These are phyloP conservation scores for Wickerhamomyces chambardii DNA, from an alignment of 805 yeast genomes.

Conservation along the genomic window DNA sequence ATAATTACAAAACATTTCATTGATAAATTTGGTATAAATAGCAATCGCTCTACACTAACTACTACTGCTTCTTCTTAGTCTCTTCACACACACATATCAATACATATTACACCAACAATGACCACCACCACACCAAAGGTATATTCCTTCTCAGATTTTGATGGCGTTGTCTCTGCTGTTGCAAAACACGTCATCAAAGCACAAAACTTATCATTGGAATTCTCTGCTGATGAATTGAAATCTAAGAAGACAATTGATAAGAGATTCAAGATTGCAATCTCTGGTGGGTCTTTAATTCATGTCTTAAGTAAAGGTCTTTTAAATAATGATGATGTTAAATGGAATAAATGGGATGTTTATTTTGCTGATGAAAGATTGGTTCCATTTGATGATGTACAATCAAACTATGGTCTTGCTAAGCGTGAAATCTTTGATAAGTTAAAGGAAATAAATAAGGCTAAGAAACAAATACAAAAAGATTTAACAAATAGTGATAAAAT, in stretches of 20 bases:
- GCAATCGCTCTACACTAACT: too few species aligned
- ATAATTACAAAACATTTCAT: too few species aligned
- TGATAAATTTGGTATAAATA: too few species aligned
- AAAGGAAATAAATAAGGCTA: constrained; percentile 18
- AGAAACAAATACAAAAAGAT: constrained; percentile 16
- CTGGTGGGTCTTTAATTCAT: constrained; percentile 88
- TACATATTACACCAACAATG: constrained; percentile 31
- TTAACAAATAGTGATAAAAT: constrained; percentile 18
- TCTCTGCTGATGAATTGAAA: constrained; percentile 7
- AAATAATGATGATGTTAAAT: constrained; percentile 65
- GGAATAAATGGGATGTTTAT: constrained; percentile 94
- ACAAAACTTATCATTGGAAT: constrained; percentile 47
- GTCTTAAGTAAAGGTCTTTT: constrained; percentile 83
- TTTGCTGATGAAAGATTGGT: constrained; percentile 96
- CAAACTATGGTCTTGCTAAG: constrained; percentile 87
- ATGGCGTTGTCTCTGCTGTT: constrained; percentile 92
- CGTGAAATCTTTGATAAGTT: constrained; percentile 70
- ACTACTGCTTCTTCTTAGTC: too few species aligned
- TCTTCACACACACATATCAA: too few species aligned
- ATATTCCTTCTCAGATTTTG: constrained; percentile 84
- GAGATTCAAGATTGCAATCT: constrained; percentile 82
- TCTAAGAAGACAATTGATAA: constrained; percentile 34
- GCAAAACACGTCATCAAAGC: constrained; percentile 91
- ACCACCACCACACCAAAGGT: constrained; percentile 91
- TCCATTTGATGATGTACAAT: constrained; percentile 72